phyloP scores from a whole-genome alignment of 202 grass and related monocot genomes.

The Zoysia matrella region DNA sequence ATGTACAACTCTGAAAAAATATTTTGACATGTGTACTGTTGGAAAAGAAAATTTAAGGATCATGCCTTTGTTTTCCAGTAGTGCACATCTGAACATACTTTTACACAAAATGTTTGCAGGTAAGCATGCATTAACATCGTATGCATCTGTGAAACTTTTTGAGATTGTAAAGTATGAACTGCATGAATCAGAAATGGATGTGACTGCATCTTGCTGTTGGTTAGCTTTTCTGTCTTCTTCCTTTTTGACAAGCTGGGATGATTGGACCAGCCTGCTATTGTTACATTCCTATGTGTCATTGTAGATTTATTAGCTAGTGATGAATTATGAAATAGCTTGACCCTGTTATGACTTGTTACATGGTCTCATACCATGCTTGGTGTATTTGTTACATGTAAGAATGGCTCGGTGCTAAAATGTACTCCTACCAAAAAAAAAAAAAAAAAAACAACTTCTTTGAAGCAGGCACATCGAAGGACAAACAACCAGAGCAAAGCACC shows the following conservation, averaged over 20 bases:
- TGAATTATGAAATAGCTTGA: neutral
- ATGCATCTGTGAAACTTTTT: neutral
- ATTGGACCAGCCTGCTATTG: neutral
- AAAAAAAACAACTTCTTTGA: no score
- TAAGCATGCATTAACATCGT: constrained; percentile 8
- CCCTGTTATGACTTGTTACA: neutral
- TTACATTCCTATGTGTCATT: constrained; percentile 11
- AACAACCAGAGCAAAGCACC: constrained; percentile 42
- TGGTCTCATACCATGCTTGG: neutral
- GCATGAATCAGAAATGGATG: constrained; percentile 7
- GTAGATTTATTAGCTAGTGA: neutral
- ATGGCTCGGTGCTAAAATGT: constrained; percentile 1
- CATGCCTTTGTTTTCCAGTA: neutral
- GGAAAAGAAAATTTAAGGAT: neutral
- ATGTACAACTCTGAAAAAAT: neutral
- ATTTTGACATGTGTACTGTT: neutral
- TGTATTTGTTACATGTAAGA: constrained; percentile 3
- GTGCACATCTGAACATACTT: neutral
- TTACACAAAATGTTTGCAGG: neutral
- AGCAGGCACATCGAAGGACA: constrained; percentile 74
- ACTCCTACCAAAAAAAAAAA: no score
- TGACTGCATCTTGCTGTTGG: neutral
- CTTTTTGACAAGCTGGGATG: constrained; percentile 10
- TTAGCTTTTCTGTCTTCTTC: constrained; percentile 10
- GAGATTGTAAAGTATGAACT: neutral